These are phyloP conservation scores for Apiospora pterosperma DNA, from an alignment of 2,329 filamentous ascomycete species.

Conservation along the genomic window DNA sequence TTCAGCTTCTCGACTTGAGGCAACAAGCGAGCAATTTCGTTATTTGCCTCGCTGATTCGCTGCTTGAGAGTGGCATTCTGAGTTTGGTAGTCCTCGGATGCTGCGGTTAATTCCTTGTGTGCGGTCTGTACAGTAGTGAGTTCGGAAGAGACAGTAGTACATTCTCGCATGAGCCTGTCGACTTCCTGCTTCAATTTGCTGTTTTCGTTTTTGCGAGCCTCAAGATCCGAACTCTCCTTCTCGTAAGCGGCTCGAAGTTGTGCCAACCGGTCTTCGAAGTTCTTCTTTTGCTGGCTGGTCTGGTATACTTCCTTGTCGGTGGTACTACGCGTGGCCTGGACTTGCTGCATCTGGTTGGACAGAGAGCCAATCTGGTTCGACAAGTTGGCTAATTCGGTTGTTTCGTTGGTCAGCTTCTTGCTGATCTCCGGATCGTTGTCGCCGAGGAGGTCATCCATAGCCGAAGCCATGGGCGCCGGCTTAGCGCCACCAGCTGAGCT, in stretches of 20 bases:
- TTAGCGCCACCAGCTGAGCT: conserved; percentile 35
- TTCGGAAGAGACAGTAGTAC: too few relatives aligned
- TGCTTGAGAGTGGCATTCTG: conserved; percentile 87
- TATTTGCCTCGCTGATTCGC: conserved; percentile 78
- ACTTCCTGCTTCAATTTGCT: conserved; percentile 69
- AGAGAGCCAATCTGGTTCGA: conserved; percentile 93
- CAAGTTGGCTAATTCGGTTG: conserved; percentile 88
- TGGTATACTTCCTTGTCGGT: conserved; percentile 82
- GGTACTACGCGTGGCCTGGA: conserved; percentile 74
- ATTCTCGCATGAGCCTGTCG: conserved; percentile 80
- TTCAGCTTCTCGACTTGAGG: conserved; percentile 91
- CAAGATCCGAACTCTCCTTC: conserved; percentile 85
- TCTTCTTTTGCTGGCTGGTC: conserved; percentile 81
- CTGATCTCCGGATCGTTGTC: conserved; percentile 86
- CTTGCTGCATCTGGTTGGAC: conserved; percentile 90
- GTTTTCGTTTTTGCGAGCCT: conserved; percentile 79
- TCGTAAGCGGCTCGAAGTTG: conserved; percentile 89
- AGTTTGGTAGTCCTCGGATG: conserved; percentile 80
- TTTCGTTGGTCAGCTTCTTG: conserved; percentile 84
- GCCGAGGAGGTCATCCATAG: conserved; percentile 81
- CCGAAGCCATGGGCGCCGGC: conserved; percentile 38
- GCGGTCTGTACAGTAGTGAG: too few relatives aligned
- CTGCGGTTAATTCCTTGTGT: conserved; percentile 70
- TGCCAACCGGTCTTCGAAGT: conserved; percentile 83
- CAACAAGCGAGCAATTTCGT: conserved; percentile 78